Percentiles rank a stretch among this genome's conserved stretches.
Conservation (phyloP, 2,329 filamentous ascomycete species). For the Aspergillus costaricaensis region DNA sequence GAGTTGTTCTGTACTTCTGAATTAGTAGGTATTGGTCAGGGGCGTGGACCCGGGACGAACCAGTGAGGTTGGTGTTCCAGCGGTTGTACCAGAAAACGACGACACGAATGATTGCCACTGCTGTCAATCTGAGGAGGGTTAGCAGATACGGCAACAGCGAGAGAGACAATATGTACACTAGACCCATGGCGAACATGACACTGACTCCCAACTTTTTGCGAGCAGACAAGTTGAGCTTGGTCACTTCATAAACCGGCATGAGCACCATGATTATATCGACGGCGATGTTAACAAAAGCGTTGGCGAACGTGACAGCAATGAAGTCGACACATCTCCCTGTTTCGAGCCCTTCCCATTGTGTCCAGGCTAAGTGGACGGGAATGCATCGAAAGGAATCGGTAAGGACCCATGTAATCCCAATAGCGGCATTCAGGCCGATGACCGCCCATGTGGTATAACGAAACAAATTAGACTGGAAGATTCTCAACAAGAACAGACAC, state of each 20-base stretch:
- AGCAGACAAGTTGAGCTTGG: slow-evolving; percentile 19
- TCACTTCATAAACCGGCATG: slow-evolving; percentile 23
- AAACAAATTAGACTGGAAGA: too few relatives aligned
- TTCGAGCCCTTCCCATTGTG: slow-evolving; percentile 17
- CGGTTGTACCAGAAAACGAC: slow-evolving; percentile 18
- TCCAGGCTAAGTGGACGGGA: slow-evolving; percentile 24
- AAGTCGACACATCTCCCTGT: slow-evolving; percentile 22
- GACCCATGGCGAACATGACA: too few relatives aligned
- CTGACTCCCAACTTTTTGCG: slow-evolving; percentile 19
- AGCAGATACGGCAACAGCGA: too few relatives aligned
- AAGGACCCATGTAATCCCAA: slow-evolving; percentile 1
- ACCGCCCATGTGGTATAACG: too few relatives aligned
- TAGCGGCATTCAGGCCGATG: too few relatives aligned
- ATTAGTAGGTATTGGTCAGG: too few relatives aligned
- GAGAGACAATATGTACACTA: too few relatives aligned
- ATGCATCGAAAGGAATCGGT: slow-evolving; percentile 20
- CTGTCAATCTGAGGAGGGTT: too few relatives aligned
- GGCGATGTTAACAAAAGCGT: slow-evolving; percentile 20
- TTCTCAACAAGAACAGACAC: too few relatives aligned
- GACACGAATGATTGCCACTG: too few relatives aligned
- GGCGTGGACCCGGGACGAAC: neutral
- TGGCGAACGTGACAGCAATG: slow-evolving; percentile 6
- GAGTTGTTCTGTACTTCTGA: neutral
- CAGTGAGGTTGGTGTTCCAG: slow-evolving; percentile 11
- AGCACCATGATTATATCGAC: slow-evolving; percentile 22